Percentiles rank a stretch among this genome's conserved stretches.
phyloP scores from a whole-genome alignment of 2,329 filamentous ascomycete species.

The Huntiella bhutanensis region DNA sequence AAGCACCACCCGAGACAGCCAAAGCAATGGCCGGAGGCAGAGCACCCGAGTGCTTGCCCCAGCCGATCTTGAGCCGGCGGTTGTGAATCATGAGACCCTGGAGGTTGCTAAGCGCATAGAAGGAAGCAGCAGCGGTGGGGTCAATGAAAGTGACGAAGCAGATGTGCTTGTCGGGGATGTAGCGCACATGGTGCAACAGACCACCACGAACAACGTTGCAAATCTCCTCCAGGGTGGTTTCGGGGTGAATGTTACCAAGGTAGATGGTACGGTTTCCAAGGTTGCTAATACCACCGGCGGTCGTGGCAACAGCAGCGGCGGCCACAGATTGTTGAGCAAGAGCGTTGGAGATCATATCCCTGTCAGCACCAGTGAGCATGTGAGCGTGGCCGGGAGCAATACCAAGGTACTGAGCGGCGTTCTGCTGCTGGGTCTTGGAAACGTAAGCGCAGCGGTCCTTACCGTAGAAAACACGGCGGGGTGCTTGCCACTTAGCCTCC shows the following conservation, averaged over 20 bases:
- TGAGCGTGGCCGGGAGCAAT: conserved; percentile 94
- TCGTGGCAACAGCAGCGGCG: conserved; percentile 87
- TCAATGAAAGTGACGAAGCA: conserved; percentile 99
- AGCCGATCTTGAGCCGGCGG: conserved; percentile 90
- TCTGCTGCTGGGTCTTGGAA: conserved; percentile 98
- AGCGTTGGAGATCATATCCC: conserved; percentile 89
- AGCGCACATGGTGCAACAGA: conserved; percentile 90
- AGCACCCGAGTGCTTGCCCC: conserved; percentile 96
- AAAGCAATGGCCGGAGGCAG: conserved; percentile 89
- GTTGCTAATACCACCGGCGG: conserved; percentile 92
- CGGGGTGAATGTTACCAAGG: conserved; percentile 93
- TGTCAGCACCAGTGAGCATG: conserved; percentile 86
- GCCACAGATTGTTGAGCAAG: conserved; percentile 95
- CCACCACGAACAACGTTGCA: conserved; percentile 96
- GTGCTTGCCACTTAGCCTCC: conserved; percentile 90
- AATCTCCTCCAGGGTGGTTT: conserved; percentile 98
- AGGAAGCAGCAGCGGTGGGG: conserved; percentile 89
- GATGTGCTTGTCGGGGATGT: conserved; percentile 99
- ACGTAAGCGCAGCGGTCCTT: conserved; percentile 98
- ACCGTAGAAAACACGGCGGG: conserved; percentile 91
- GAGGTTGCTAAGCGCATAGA: conserved; percentile 92
- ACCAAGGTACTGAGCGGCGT: conserved; percentile 91
- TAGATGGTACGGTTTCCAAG: conserved; percentile 95
- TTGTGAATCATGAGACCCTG: conserved; percentile 99
- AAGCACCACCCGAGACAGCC: conserved; percentile 88